Evolutionary conservation across 192 early-diverging fungal genomes (phyloP).

Genomic region (Spizellomyces sp.): DNA sequence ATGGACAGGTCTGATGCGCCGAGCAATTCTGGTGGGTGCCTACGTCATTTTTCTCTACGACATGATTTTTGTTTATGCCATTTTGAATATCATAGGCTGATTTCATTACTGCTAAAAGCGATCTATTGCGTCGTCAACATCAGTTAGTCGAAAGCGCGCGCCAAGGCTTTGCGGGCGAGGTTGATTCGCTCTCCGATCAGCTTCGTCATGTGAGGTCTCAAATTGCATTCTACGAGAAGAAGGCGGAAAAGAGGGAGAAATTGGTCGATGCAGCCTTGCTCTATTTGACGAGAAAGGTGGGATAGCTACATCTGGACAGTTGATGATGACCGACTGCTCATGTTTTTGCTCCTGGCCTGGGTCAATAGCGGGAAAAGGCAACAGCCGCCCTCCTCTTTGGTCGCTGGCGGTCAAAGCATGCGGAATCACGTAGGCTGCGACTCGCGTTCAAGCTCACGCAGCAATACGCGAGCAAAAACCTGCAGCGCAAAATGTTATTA

Average conservation of each 20-base stretch:
- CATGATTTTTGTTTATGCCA: background rate
- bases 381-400: conserved; percentile 20
- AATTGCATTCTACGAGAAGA: background rate
- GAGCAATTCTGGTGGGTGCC: conserved; percentile 31
- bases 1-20: conserved; percentile 38
- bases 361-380: background rate
- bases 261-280: conserved; percentile 23
- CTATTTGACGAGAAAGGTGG: conserved; percentile 21
- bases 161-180: background rate
- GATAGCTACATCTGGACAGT: background rate
- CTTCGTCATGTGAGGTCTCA: conserved; percentile 14
- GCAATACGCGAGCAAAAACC: background rate
- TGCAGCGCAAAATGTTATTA: conserved; percentile 24
- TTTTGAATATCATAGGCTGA: conserved; percentile 20
- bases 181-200: conserved; percentile 6
- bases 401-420: conserved; percentile 38
- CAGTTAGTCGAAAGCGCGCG: conserved; percentile 6
- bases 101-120: conserved; percentile 23
- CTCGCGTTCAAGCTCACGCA: conserved; percentile 31
- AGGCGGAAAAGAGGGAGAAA: conserved; percentile 1
- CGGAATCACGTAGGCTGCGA: conserved; percentile 18
- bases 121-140: conserved; percentile 14
- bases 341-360: background rate
- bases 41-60: background rate
- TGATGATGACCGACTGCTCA: background rate